Percentiles rank a stretch among this genome's conserved stretches.
Conservation (phyloP, 2,329 filamentous ascomycete genomes). For the Penicillium sp. region DNA sequence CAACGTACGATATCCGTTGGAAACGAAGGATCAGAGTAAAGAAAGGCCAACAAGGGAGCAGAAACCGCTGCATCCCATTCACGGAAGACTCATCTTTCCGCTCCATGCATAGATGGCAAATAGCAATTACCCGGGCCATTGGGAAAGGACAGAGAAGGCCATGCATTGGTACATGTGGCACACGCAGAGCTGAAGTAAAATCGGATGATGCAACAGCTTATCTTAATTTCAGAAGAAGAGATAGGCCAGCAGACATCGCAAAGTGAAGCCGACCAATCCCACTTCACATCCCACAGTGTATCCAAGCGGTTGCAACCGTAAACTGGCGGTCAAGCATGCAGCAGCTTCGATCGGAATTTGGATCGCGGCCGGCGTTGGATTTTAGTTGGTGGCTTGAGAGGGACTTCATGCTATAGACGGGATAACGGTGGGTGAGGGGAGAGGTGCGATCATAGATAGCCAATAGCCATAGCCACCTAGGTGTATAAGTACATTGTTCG, state of each 20-base stretch:
- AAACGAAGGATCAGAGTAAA: neutral
- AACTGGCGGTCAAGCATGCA: constrained; percentile 10
- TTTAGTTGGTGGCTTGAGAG: neutral
- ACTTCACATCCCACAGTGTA: neutral
- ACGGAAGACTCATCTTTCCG: neutral
- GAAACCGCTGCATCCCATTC: neutral
- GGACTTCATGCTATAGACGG: neutral
- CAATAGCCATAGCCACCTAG: too few species aligned
- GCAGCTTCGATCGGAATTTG: neutral
- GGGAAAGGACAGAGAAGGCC: neutral
- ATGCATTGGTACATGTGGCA: neutral
- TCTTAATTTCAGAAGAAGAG: constrained; percentile 1
- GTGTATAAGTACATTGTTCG: too few species aligned
- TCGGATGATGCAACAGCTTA: constrained; percentile 2
- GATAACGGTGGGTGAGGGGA: too few species aligned
- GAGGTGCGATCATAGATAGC: too few species aligned
- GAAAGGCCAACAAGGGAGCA: neutral
- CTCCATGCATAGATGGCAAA: neutral
- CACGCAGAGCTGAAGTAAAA: neutral
- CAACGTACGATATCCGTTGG: neutral
- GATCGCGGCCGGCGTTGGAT: neutral
- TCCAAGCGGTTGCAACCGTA: constrained; percentile 2
- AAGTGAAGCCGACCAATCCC: constrained; percentile 2
- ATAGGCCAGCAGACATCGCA: neutral
- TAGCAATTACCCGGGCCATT: neutral